A percentile compares a stretch with the other conserved stretches of the same genome.
phyloP scores from a whole-genome alignment of 768 basidiomycete species.

The Pleurotus ostreatus region DNA sequence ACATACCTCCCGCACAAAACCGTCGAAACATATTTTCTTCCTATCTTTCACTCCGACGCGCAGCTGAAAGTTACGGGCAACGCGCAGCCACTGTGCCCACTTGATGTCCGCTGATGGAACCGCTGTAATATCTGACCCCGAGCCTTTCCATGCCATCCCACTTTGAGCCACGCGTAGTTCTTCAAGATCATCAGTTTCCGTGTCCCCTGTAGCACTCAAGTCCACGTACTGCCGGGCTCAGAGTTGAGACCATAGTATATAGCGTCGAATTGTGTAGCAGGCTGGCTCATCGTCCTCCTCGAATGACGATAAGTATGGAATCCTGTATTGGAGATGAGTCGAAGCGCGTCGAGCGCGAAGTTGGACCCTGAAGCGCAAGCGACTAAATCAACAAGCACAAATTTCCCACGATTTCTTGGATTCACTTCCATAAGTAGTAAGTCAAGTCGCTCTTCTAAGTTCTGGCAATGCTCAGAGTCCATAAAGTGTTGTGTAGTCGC shows the following conservation, averaged over 20 bases:
- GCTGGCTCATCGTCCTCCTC: constrained; percentile 21
- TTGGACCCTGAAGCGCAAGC: too few species aligned
- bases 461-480: too few species aligned
- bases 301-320: too few species aligned
- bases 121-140: constrained; percentile 62
- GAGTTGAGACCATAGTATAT: constrained; percentile 73
- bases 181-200: constrained; percentile 20
- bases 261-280: constrained; percentile 82
- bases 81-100: constrained; percentile 88
- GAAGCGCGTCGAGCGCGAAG: too few species aligned
- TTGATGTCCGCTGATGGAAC: constrained; percentile 74
- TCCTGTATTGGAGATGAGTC: too few species aligned
- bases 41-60: constrained; percentile 77
- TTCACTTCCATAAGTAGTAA: too few species aligned
- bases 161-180: constrained; percentile 85
- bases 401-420: too few species aligned
- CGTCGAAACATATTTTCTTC: constrained; percentile 84
- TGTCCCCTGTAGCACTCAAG: not conserved
- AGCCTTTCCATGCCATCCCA: constrained; percentile 94
- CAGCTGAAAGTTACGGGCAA: constrained; percentile 90
- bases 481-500: too few species aligned
- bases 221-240: constrained; percentile 77
- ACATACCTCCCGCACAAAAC: constrained; percentile 84
- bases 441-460: too few species aligned
- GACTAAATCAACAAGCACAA: too few species aligned